Conservation (phyloP, 1,139 yeast genomes). For the Kurtzmaniella natalensis region DNA sequence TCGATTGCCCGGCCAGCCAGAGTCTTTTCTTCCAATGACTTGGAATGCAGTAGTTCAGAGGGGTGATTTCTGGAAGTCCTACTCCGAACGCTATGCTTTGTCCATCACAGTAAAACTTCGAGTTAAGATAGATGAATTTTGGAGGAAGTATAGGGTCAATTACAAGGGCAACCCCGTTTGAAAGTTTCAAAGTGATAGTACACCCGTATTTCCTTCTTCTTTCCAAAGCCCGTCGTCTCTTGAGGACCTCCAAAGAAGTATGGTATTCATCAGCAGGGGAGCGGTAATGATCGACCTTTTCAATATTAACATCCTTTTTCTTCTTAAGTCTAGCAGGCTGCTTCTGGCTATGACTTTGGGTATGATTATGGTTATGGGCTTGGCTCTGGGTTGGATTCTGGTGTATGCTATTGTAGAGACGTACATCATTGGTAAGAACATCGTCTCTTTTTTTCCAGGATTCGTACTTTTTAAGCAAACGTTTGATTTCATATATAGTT, state of each 20-base stretch:
- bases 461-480: constrained; percentile 44
- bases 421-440: constrained; percentile 17
- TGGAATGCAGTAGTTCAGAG: constrained; percentile 5
- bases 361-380: too few relatives aligned
- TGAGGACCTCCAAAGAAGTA: constrained; percentile 17
- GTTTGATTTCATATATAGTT: constrained; percentile 48
- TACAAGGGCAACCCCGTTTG: constrained; percentile 25
- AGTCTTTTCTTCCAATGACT: constrained; percentile 9
- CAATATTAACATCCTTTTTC: not conserved
- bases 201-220: constrained; percentile 20
- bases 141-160: constrained; percentile 32
- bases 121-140: constrained; percentile 11
- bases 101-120: constrained; percentile 2
- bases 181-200: constrained; percentile 21
- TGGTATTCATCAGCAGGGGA: constrained; percentile 17
- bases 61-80: constrained; percentile 1
- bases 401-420: constrained; percentile 1
- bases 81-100: constrained; percentile 1
- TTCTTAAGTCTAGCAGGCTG: too few relatives aligned
- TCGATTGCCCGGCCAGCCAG: too few relatives aligned
- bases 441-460: constrained; percentile 37
- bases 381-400: not conserved
- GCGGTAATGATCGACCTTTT: not conserved
- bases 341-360: too few relatives aligned
- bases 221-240: constrained; percentile 17